phyloP scores from a whole-genome alignment of 2,329 filamentous ascomycete genomes.

The Fusarium piperis region DNA sequence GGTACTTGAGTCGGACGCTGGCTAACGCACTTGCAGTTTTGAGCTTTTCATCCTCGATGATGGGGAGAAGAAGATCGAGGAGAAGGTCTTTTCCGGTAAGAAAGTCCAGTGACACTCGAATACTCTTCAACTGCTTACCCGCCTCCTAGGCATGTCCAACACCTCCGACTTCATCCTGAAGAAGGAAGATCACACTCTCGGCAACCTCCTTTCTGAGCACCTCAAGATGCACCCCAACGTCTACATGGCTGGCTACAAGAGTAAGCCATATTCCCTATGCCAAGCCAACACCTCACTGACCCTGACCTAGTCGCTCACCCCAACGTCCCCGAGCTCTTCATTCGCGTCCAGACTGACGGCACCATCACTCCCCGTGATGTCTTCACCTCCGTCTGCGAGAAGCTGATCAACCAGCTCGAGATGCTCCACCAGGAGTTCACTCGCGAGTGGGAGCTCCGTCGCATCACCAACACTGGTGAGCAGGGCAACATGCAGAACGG shows the following conservation, averaged over 20 bases:
- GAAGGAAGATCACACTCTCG: constrained; percentile 97
- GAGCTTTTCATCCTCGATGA: constrained; percentile 90
- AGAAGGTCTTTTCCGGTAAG: constrained; percentile 89
- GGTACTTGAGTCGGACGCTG: neutral
- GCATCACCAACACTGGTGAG: constrained; percentile 78
- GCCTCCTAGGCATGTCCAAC: constrained; percentile 78
- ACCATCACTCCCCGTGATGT: constrained; percentile 89
- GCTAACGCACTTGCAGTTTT: constrained; percentile 68
- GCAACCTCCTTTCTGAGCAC: constrained; percentile 86
- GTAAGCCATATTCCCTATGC: constrained; percentile 54
- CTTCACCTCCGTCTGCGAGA: constrained; percentile 80
- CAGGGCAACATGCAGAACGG: constrained; percentile 58
- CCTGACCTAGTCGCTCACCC: constrained; percentile 60
- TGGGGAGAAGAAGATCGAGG: constrained; percentile 93
- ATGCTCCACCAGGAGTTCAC: constrained; percentile 88
- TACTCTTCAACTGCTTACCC: neutral
- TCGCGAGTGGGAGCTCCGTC: constrained; percentile 88
- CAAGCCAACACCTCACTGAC: constrained; percentile 6
- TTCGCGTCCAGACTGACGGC: constrained; percentile 94
- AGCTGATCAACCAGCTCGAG: constrained; percentile 83
- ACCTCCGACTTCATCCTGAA: constrained; percentile 95
- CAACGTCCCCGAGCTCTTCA: constrained; percentile 68
- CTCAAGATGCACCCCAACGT: constrained; percentile 87
- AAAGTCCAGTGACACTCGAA: constrained; percentile 12
- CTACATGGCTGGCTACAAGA: constrained; percentile 91